Conservation (phyloP, 2,329 filamentous ascomycete species). For the Daldinia eschscholtzii region DNA sequence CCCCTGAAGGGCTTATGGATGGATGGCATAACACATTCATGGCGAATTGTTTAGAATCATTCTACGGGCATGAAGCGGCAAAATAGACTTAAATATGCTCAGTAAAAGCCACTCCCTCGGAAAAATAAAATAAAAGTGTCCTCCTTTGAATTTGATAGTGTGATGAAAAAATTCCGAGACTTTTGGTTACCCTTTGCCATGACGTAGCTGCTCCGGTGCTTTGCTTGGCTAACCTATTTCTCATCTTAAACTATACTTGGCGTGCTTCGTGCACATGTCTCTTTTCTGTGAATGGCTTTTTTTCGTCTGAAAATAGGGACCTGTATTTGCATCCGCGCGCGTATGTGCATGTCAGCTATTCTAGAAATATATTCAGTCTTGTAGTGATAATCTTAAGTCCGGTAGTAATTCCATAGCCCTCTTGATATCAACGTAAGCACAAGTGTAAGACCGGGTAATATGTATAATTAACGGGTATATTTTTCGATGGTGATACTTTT, state of each 20-base stretch:
- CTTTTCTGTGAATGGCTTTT: not conserved
- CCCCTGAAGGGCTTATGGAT: not conserved
- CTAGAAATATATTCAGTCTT: not conserved
- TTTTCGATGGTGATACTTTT: not conserved
- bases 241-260: not conserved
- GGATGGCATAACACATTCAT: not conserved
- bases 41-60: constrained; percentile 17
- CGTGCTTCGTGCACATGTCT: not conserved
- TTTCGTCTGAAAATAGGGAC: not conserved
- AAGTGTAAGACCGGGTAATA: not conserved
- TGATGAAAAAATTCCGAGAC: not conserved
- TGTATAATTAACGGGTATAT: not conserved
- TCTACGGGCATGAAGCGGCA: constrained; percentile 16
- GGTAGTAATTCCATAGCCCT: not conserved
- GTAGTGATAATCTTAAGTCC: not conserved
- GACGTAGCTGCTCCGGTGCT: not conserved
- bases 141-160: not conserved
- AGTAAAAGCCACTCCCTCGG: constrained; percentile 32
- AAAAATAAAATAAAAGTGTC: not conserved
- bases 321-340: too few relatives aligned
- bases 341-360: not conserved
- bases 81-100: constrained; percentile 24
- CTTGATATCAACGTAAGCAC: not conserved
- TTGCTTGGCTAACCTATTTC: too few relatives aligned
- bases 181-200: not conserved